These are phyloP conservation scores for Fusarium albosuccineum DNA, from an alignment of 2,329 filamentous ascomycete genomes.

Conservation along the genomic window DNA sequence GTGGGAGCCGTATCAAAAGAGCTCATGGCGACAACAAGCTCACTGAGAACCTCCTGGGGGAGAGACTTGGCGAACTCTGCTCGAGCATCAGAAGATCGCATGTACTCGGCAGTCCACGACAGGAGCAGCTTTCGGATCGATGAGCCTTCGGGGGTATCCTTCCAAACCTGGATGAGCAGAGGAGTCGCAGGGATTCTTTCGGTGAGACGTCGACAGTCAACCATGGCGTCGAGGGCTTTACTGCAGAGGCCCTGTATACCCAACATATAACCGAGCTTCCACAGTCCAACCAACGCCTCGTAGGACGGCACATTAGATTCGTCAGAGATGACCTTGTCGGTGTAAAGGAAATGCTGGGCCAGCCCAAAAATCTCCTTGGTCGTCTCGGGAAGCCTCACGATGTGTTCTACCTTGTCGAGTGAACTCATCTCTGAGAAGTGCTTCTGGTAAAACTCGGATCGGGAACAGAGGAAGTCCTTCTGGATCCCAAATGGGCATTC, in stretches of 20 bases:
- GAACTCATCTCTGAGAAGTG: constrained; percentile 56
- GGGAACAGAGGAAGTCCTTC: constrained; percentile 68
- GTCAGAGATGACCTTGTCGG: constrained; percentile 60
- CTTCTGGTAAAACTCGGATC: constrained; percentile 62
- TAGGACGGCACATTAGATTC: constrained; percentile 62
- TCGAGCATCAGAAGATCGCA: constrained; percentile 67
- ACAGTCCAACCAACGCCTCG: constrained; percentile 66
- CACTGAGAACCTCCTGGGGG: constrained; percentile 72
- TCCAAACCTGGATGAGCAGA: constrained; percentile 72
- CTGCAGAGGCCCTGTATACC: constrained; percentile 69
- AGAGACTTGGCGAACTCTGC: constrained; percentile 71
- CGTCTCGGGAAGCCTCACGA: constrained; percentile 64
- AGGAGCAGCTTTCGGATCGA: constrained; percentile 70
- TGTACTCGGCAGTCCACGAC: constrained; percentile 74
- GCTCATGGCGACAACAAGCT: constrained; percentile 73
- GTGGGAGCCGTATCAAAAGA: constrained; percentile 60
- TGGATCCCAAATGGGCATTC: constrained; percentile 69
- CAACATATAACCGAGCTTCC: constrained; percentile 68
- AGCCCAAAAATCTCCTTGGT: constrained; percentile 66
- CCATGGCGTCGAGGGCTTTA: constrained; percentile 68
- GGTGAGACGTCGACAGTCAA: constrained; percentile 65
- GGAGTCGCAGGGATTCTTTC: constrained; percentile 69
- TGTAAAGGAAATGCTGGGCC: constrained; percentile 68
- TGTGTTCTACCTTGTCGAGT: constrained; percentile 60
- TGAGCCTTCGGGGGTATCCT: constrained; percentile 71